Evolutionary conservation across 2,329 filamentous ascomycete species (phyloP).

Genomic region (Trichoderma breve): DNA sequence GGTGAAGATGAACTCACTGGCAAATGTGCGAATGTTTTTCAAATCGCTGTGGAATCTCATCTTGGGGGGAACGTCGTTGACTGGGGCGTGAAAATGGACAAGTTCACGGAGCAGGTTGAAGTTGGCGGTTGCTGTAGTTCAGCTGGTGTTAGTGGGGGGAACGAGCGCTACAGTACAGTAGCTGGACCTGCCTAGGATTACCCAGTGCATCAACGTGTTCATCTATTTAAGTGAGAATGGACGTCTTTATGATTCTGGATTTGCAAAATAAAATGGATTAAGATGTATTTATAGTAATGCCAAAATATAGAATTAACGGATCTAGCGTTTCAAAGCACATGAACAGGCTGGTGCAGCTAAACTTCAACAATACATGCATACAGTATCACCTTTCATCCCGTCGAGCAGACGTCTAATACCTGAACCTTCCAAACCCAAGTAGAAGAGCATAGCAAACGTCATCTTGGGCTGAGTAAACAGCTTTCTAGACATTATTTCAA

Average conservation of each 20-base stretch:
- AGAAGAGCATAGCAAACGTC: neutral
- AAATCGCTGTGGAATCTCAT: constrained; percentile 68
- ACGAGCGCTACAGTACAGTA: neutral
- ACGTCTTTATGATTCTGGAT: neutral
- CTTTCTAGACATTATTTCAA: neutral
- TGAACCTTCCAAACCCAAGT: neutral
- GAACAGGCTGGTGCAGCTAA: neutral
- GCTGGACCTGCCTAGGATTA: neutral
- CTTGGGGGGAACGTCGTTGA: constrained; percentile 27
- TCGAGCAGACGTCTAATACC: neutral
- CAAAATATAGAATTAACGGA: neutral
- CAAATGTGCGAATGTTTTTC: constrained; percentile 64
- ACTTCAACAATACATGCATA: neutral
- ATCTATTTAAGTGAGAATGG: neutral
- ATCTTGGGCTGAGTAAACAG: neutral
- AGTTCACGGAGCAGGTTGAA: neutral
- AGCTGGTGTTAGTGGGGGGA: neutral
- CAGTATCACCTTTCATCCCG: neutral
- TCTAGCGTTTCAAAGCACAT: neutral
- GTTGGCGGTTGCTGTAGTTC: neutral
- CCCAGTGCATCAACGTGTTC: neutral
- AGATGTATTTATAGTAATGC: accelerated
- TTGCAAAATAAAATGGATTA: neutral
- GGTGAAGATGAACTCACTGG: constrained; percentile 45
- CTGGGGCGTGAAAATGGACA: neutral